Evolutionary conservation across 108 stramenopile species (phyloP), one percentile per base, ranked within the genome.

Genomic region (Skeletonema grethae): DNA sequence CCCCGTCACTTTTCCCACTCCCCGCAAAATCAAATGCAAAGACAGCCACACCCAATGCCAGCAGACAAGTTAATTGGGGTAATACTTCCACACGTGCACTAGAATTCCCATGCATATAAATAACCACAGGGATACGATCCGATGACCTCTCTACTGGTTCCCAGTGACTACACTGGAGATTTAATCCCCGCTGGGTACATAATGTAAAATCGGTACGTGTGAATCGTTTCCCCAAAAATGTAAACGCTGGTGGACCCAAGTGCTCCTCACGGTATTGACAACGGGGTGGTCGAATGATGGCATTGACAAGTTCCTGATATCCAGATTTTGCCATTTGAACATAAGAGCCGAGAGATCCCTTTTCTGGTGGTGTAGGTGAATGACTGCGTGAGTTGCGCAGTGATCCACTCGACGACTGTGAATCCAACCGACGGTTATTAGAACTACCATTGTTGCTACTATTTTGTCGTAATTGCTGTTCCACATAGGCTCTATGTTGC

Each of bases 21-120:
- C 99, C 99, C 34, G 95, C 96, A 86, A 98, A 99, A 80, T 99
- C 99, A 69, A 99, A 97, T 6, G 97, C 88, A 74, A 99, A 96
- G 28, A 99, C 91, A 22, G 92, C 90, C 65, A 96, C 80, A 31
- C 99, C 99, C 29, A 97, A 76, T 10, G 85, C 78, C 38, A 96
- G 86, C 31, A 91, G 72, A 29, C 82, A 64, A 2, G 88, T 78
- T 43, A 95, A 83, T 60, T 82, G 86, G 13, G 88, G 85, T 61
- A 80, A 61, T 0, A 87, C 90, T 65, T 90, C 89, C 9, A 83
- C 79, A 7, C 90, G 69, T 20, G 80, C 83, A 34, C 50, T 62
- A 22, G 75, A 68, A 63, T 91, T 91, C 16, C 90, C 90, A 63
- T 92, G 91, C 82, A 92, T 83, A 41, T 85, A 87, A 59, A 90